Evolutionary conservation across 805 yeast species (phyloP), one percentile per base, ranked within the genome.

Genomic region (Yamadazyma sp.): DNA sequence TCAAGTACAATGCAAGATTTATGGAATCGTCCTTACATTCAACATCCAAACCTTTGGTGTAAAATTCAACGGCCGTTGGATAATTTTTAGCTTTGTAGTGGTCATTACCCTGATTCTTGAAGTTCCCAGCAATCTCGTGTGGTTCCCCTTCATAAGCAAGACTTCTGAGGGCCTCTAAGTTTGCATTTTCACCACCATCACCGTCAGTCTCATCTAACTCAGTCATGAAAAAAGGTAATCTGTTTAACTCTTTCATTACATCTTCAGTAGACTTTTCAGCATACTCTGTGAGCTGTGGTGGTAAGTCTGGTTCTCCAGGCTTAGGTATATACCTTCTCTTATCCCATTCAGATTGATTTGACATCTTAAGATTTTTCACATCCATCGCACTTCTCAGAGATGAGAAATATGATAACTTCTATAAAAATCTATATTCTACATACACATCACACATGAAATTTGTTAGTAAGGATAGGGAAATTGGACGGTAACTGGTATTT

Each of bases 111-210:
- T 91, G 97, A 42, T 76, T 80, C 44, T 88, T 87, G 66, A 89
- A 93, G 52, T 88, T 89, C 16, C 76, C 70, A 4, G 97, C 97
- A 23, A 88, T 69, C 52, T 93, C 98, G 50, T 83, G 80, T 0
- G 97, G 96, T 44, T 87, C 95, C 29, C 98, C 98, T 32, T 93
- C 98, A 53, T 86, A 88, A 0, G 94, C 96, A 47, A 93, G 66
- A 4, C 96, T 91, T 53, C 82, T 82, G 38, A 93, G 69, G 0
- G 98, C 98, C 53, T 91, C 98, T 12, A 93, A 62, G 33, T 78
- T 81, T 4, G 69, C 53, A 51, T 85, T 86, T 28, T 79, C 82
- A 21, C 88, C 91, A 30, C 85, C 86, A 4, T 73, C 80, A 11
- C 85, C 88, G 47, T 84, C 87, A 2, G 79, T 75, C 20, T 77